A percentile compares a stretch with the other conserved stretches of the same genome.
Conservation (phyloP, 169 alveolate species). For the Plasmodium blacklocki region DNA sequence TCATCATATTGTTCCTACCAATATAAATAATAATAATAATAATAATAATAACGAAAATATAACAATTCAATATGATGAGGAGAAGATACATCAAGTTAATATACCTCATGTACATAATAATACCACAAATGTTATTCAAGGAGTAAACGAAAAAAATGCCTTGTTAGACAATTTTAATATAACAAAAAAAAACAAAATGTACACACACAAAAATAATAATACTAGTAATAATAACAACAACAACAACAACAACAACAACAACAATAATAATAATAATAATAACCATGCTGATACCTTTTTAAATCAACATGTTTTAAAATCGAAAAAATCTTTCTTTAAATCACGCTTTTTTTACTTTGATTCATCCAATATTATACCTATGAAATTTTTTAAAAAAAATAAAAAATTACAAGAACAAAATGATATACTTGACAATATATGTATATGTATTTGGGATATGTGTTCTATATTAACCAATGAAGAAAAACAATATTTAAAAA, state of each 20-base stretch:
- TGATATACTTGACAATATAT: not conserved
- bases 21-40: no score
- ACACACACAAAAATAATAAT: not conserved
- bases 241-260: not conserved
- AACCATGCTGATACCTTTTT: slow-evolving; percentile 26
- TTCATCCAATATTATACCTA: slow-evolving; percentile 1
- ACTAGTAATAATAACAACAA: not conserved
- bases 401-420: slow-evolving; percentile 26
- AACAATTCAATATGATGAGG: no score
- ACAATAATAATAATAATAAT: not conserved
- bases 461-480: slow-evolving; percentile 57
- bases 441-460: slow-evolving; percentile 65
- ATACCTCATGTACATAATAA: no score
- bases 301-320: slow-evolving; percentile 54
- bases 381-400: slow-evolving; percentile 33
- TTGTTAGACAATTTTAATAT: no score
- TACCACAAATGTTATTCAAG: no score
- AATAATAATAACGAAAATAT: no score
- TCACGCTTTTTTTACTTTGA: slow-evolving; percentile 49
- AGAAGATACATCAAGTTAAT: no score
- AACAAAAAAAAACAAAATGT: not conserved
- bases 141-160: no score
- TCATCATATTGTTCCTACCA: no score
- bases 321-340: slow-evolving; percentile 31
- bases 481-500: slow-evolving; percentile 19